Base-by-base conservation (phyloP, 345 rosid genomes). In the Mallotus nudiflorus region DNA sequence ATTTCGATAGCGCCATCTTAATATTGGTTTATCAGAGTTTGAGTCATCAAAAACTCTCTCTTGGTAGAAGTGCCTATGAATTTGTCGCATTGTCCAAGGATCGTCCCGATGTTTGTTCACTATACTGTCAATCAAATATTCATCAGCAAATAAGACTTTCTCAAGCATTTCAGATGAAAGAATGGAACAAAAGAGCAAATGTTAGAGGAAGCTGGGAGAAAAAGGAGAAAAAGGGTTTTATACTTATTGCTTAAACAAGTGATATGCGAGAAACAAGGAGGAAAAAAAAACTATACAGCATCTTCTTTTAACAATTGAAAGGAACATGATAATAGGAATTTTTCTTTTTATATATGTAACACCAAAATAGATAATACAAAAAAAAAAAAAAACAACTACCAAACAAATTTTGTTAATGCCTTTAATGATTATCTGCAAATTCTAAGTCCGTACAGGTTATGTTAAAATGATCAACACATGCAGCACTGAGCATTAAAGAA, bases 41-140 rank as follows among this genome's bases (percentile, higher is more conserved):
- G 91, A 75, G 81, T 89, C 99, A 62, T 82, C 83, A 78, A 82
- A 91, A 74, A 95, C 89, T 68, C 80, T 77, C 89, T 95, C 96
- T 1, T 85, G 73, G 69, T 87, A 91, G 86, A 95, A 90, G 80
- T 84, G 83, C 75, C 82, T 90, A 6, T 84, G 69, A 74, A 91
- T 64, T 65, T 72, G 84, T 57, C 69, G 72, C 88, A 85, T 86
- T 65, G 69, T 77, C 82, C 80, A 73, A 69, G 85, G 79, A 77
- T 88, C 84, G 53, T 89, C 72, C 51, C n/a, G 75, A 72, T 88
- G 79, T 29, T 80, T 84, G 71, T 60, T 85, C 64, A 82, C 81
- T 31, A 90, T 78, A 46, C 97, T 95, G 88, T 50, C 70, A 68
- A 71, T 69, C 28, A 39, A 59, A 67, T 66, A 62, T 62, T 66